These are phyloP conservation scores for Entomortierella parvispora DNA, from an alignment of 192 early-diverging fungal genomes.

Conservation along the genomic window DNA sequence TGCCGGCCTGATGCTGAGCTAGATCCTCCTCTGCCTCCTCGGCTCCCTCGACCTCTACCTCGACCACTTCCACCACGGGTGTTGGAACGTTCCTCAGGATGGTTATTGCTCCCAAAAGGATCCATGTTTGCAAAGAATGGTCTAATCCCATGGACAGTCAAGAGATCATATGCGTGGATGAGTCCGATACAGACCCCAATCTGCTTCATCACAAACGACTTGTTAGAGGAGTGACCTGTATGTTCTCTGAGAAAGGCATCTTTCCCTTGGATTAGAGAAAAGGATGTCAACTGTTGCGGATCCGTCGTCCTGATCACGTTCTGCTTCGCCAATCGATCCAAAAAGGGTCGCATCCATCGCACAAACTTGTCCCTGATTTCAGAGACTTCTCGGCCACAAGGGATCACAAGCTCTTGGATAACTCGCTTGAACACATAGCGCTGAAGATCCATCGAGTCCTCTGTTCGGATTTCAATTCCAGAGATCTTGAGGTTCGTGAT, in stretches of 20 bases:
- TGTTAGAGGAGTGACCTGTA: constrained; percentile 19
- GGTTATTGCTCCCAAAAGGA: constrained; percentile 9
- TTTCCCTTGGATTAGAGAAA: constrained; percentile 52
- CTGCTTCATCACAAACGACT: constrained; percentile 14
- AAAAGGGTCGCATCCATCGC: constrained; percentile 34
- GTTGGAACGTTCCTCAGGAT: background rate
- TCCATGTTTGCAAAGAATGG: constrained; percentile 58
- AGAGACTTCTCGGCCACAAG: constrained; percentile 59
- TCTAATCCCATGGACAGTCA: constrained; percentile 58
- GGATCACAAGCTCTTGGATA: constrained; percentile 74
- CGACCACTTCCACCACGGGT: background rate
- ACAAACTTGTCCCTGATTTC: constrained; percentile 34
- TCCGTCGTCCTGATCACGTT: constrained; percentile 32
- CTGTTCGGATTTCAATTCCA: constrained; percentile 86
- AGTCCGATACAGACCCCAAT: constrained; percentile 38
- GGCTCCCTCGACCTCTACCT: background rate
- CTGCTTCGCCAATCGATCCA: constrained; percentile 39
- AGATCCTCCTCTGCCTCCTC: background rate
- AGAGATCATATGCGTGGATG: constrained; percentile 54
- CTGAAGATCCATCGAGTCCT: constrained; percentile 86
- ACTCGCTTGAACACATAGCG: constrained; percentile 75
- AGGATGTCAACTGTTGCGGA: constrained; percentile 53
- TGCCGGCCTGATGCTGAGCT: constrained; percentile 9
- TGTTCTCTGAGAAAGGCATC: constrained; percentile 6
- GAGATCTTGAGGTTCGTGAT: constrained; percentile 80